A percentile compares a stretch with the other conserved stretches of the same genome.
These are phyloP conservation scores for Clavispora fructus DNA, from an alignment of 805 yeast genomes.

Conservation along the genomic window DNA sequence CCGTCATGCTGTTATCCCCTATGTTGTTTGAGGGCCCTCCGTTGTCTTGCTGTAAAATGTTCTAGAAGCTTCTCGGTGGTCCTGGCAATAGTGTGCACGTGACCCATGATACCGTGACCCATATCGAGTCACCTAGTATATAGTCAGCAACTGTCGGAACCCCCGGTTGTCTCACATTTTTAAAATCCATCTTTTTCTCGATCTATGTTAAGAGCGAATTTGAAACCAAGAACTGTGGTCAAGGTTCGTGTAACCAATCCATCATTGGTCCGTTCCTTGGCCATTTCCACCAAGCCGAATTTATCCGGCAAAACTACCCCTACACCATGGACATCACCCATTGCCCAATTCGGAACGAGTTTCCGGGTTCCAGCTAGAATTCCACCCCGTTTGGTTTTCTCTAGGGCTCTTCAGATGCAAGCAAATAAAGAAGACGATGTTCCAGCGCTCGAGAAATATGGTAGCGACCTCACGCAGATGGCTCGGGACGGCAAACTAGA, in stretches of 20 bases:
- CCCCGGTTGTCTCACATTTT: not conserved
- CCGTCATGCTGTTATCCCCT: too few relatives aligned
- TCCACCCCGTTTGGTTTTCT: not conserved
- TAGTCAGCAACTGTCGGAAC: not conserved
- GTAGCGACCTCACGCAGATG: conserved; percentile 77
- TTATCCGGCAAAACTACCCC: not conserved
- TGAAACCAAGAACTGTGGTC: not conserved
- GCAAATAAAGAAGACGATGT: conserved; percentile 40
- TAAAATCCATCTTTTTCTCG: not conserved
- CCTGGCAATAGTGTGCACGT: not conserved
- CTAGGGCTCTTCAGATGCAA: conserved; percentile 31
- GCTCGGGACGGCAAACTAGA: conserved; percentile 89
- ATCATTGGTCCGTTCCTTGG: not conserved
- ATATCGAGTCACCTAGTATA: not conserved
- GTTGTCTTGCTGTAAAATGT: not conserved
- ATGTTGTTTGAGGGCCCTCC: not conserved
- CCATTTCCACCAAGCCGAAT: not conserved
- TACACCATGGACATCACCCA: not conserved
- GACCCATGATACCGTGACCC: not conserved
- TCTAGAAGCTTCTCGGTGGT: not conserved
- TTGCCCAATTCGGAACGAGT: not conserved
- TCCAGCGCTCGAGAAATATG: conserved; percentile 80
- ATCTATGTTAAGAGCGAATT: not conserved
- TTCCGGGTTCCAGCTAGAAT: not conserved
- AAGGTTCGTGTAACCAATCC: not conserved